phyloP scores from a whole-genome alignment of 345 rosid genomes.

The Limnanthes douglasii region DNA sequence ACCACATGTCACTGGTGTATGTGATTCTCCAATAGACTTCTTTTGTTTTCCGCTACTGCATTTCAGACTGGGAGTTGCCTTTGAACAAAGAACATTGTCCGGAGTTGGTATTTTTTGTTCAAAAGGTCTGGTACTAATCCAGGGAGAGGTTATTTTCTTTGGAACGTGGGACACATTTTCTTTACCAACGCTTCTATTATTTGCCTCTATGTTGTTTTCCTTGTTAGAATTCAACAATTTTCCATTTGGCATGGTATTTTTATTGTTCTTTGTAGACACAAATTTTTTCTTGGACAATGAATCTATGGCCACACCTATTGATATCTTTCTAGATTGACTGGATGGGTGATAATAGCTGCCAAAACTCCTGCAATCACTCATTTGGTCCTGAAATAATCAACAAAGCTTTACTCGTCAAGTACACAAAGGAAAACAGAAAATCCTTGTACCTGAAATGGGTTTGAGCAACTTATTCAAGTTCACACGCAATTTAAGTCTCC shows the following conservation, averaged over 20 bases:
- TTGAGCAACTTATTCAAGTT: too few species aligned
- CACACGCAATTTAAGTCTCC: too few species aligned
- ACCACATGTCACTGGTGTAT: slow-evolving; percentile 15
- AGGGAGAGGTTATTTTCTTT: slow-evolving; percentile 34
- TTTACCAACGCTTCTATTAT: slow-evolving; percentile 15
- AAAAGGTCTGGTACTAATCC: slow-evolving; percentile 36
- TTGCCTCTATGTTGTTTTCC: slow-evolving; percentile 14
- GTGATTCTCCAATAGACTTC: slow-evolving; percentile 19
- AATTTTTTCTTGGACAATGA: slow-evolving; percentile 25
- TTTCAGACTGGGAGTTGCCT: slow-evolving; percentile 18
- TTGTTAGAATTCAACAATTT: slow-evolving; percentile 16
- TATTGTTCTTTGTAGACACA: slow-evolving; percentile 17
- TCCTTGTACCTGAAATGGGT: too few species aligned
- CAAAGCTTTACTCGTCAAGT: too few species aligned
- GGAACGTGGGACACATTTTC: slow-evolving; percentile 22
- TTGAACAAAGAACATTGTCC: slow-evolving; percentile 14
- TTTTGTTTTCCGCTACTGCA: slow-evolving; percentile 17
- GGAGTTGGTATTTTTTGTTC: slow-evolving; percentile 18
- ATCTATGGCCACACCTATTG: slow-evolving; percentile 59
- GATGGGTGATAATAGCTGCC: slow-evolving; percentile 39
- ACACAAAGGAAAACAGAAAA: too few species aligned
- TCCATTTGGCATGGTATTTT: slow-evolving; percentile 11
- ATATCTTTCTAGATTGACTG: slow-evolving; percentile 72
- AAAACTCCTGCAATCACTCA: slow-evolving; percentile 39
- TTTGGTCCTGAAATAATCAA: slow-evolving; percentile 28